phyloP scores from a whole-genome alignment of 257 asterid species.

The Nyctanthes arbortristis region DNA sequence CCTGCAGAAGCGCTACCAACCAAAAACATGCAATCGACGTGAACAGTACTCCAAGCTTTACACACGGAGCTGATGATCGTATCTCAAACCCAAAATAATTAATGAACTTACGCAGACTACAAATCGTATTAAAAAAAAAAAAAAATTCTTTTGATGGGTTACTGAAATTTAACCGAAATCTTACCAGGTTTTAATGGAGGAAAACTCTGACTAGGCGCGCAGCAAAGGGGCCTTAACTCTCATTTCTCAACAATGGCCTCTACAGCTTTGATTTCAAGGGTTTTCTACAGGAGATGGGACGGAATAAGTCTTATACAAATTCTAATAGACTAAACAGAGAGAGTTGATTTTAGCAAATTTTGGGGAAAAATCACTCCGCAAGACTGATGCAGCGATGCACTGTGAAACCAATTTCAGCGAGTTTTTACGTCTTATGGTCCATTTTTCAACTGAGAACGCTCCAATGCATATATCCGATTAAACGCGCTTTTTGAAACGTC shows the following conservation, averaged over 20 bases:
- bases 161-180: background rate
- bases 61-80: background rate
- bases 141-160: background rate
- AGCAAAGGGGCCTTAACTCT: background rate
- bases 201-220: background rate
- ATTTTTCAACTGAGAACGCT: no score
- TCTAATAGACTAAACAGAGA: no score
- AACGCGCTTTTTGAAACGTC: no score
- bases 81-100: background rate
- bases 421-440: no score
- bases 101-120: background rate
- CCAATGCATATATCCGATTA: no score
- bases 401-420: no score
- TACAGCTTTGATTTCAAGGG: background rate
- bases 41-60: background rate
- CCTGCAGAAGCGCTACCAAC: background rate
- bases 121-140: no score
- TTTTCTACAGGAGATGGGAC: background rate
- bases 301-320: no score
- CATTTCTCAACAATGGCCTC: background rate
- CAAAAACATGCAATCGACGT: background rate
- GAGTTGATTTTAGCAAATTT: no score
- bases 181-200: background rate
- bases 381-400: no score
- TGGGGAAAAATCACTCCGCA: no score